These are phyloP conservation scores for Boletus rubropictus DNA, from an alignment of 768 basidiomycete species.

Conservation along the genomic window DNA sequence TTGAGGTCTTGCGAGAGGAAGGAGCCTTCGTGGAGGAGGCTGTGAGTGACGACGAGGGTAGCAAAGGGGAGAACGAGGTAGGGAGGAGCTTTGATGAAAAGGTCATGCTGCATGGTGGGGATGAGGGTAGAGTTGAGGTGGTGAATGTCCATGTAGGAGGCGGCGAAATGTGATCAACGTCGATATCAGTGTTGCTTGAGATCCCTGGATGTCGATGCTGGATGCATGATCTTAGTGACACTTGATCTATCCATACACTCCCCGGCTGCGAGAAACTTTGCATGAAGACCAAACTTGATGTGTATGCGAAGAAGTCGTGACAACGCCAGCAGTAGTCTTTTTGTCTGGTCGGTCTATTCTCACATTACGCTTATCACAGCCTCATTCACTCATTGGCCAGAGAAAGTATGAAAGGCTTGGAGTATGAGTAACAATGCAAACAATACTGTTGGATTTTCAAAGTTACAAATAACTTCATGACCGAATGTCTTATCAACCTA, in stretches of 20 bases:
- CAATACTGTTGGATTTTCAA: no score
- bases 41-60: conserved; percentile 38
- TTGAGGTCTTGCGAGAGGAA: conserved; percentile 51
- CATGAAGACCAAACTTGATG: not conserved
- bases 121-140: conserved; percentile 7
- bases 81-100: conserved; percentile 42
- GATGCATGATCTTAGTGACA: not conserved
- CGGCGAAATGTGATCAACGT: conserved; percentile 6
- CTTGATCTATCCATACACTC: not conserved
- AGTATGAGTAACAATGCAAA: no score
- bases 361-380: no score
- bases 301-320: not conserved
- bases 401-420: no score
- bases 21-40: conserved; percentile 67
- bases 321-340: no score
- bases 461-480: no score
- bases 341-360: no score
- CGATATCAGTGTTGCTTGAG: not conserved
- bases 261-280: not conserved
- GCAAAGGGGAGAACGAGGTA: conserved; percentile 8
- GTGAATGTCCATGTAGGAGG: conserved; percentile 16
- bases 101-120: conserved; percentile 23
- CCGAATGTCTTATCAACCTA: no score
- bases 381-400: no score
- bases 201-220: not conserved